These are phyloP conservation scores for Gossypium turneri DNA, from an alignment of 345 rosid species.

Conservation along the genomic window DNA sequence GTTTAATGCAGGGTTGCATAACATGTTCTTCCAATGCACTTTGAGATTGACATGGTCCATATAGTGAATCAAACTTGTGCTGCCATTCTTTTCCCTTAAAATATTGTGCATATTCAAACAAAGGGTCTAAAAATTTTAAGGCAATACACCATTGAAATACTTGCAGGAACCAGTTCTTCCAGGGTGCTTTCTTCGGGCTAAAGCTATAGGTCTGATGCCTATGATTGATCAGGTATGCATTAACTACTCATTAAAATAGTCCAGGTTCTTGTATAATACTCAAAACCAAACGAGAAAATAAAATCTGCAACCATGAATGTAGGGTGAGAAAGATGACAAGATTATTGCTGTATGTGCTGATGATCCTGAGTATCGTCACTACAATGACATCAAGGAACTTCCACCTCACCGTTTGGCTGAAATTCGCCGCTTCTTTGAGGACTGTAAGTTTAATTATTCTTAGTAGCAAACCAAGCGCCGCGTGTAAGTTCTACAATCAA, in stretches of 20 bases:
- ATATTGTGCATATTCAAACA: neutral
- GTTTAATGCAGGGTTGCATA: neutral
- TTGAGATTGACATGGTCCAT: neutral
- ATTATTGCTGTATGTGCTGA: slow-evolving; percentile 99
- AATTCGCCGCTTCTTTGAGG: slow-evolving; percentile 99
- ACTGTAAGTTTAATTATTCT: slow-evolving; percentile 50
- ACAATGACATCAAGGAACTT: slow-evolving; percentile 81
- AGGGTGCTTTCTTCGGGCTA: slow-evolving; percentile 94
- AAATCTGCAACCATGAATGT: neutral
- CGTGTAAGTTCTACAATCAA: neutral
- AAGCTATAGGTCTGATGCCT: slow-evolving; percentile 99
- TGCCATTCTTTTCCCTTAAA: neutral
- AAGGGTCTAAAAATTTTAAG: neutral
- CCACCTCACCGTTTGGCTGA: slow-evolving; percentile 98
- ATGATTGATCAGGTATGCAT: slow-evolving; percentile 92
- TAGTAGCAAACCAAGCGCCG: neutral
- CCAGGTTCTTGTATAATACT: neutral
- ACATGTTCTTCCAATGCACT: neutral
- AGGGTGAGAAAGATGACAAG: slow-evolving; percentile 99
- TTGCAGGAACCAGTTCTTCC: slow-evolving; percentile 94
- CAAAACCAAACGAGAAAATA: slow-evolving; percentile 3
- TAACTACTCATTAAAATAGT: slow-evolving; percentile 7
- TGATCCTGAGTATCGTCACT: slow-evolving; percentile 95
- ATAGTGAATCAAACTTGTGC: neutral
- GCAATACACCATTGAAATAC: neutral